Evolutionary conservation across 768 basidiomycete genomes (phyloP).

Genomic region (Collybiopsis luxurians): DNA sequence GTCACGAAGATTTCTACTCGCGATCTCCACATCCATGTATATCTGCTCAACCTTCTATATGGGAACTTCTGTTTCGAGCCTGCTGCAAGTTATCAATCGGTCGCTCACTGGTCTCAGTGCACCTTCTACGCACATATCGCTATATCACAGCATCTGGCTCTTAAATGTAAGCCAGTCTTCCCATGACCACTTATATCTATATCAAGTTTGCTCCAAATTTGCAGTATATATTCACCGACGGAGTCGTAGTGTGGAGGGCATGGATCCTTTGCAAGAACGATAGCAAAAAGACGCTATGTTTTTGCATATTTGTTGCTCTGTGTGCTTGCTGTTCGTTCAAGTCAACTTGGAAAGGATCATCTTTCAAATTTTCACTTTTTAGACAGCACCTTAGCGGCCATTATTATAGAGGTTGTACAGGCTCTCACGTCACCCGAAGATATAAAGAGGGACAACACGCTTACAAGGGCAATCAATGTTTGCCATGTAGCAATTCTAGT

Average conservation of each 20-base stretch:
- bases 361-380: no score
- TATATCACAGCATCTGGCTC: neutral
- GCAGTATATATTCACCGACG: conserved; percentile 5
- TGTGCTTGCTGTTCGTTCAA: neutral
- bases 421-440: neutral
- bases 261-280: conserved; percentile 5
- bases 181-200: no score
- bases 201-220: neutral
- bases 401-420: neutral
- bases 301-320: neutral
- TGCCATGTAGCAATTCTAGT: conserved; percentile 9
- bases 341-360: neutral
- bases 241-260: no score
- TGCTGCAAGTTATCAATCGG: neutral
- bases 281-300: neutral
- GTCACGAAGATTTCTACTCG: conserved; percentile 2
- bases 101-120: neutral
- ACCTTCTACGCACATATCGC: neutral
- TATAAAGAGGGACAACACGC: no score
- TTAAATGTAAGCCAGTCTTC: neutral
- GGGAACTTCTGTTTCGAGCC: neutral
- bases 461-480: conserved; percentile 7
- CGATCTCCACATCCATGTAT: conserved; percentile 2
- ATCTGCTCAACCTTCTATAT: neutral
- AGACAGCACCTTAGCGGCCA: neutral